phyloP scores from a whole-genome alignment of 495 filamentous ascomycete genomes.

The Trichoderma virens region DNA sequence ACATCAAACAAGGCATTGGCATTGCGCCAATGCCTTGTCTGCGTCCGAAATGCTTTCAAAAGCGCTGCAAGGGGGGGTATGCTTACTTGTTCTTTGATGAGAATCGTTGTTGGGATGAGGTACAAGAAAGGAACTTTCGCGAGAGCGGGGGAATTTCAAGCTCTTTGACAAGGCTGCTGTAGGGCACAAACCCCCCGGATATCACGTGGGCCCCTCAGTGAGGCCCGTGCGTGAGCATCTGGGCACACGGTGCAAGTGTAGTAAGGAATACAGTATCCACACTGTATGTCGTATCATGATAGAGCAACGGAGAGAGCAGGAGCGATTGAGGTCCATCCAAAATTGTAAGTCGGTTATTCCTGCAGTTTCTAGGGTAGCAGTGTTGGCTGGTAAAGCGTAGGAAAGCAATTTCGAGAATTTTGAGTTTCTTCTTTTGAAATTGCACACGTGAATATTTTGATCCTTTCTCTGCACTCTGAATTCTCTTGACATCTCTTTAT shows the following conservation, averaged over 20 bases:
- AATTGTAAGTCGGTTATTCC: neutral
- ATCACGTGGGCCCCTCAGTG: neutral
- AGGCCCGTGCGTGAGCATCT: neutral
- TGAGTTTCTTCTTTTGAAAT: neutral
- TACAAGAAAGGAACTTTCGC: slow-evolving; percentile 9
- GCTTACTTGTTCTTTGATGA: slow-evolving; percentile 14
- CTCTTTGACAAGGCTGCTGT: slow-evolving; percentile 2
- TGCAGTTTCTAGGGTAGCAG: neutral
- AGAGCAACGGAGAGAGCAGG: neutral
- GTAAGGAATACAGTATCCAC: too few relatives aligned
- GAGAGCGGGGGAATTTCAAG: slow-evolving; percentile 11
- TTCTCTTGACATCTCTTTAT: too few relatives aligned
- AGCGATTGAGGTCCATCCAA: neutral
- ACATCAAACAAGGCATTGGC: neutral
- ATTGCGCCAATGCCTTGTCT: neutral
- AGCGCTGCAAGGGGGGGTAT: neutral
- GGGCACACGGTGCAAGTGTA: neutral
- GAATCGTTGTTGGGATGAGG: slow-evolving; percentile 13
- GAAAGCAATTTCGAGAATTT: neutral
- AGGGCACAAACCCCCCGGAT: slow-evolving; percentile 3
- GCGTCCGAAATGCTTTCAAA: neutral
- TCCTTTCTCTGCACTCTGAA: too few relatives aligned
- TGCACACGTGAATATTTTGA: neutral
- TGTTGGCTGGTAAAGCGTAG: neutral
- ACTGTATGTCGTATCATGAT: neutral